Evolutionary conservation across 1,284 basidiomycete species (phyloP).

Genomic region (Mycena sp.): DNA sequence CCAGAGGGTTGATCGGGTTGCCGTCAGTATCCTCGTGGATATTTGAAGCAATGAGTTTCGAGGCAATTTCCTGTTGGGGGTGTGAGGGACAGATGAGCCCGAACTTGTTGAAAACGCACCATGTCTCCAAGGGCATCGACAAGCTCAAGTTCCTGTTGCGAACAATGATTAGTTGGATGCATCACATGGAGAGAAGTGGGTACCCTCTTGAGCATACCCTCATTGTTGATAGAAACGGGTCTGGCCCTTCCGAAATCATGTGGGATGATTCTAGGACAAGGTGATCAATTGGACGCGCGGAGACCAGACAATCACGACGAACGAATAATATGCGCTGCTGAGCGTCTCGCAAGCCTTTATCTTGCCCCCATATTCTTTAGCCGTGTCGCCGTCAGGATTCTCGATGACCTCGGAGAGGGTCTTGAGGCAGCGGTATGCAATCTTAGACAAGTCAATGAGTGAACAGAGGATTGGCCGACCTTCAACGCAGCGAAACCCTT

Average conservation of each 20-base stretch:
- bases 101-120: conserved; percentile 40
- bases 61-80: conserved; percentile 60
- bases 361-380: conserved; percentile 49
- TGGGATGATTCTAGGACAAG: conserved; percentile 61
- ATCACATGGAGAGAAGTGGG: neutral
- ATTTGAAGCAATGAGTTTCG: conserved; percentile 61
- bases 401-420: conserved; percentile 63
- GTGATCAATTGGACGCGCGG: neutral
- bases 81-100: neutral
- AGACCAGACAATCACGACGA: conserved; percentile 30
- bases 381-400: conserved; percentile 52
- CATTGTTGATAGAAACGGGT: conserved; percentile 55
- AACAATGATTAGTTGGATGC: neutral
- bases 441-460: neutral
- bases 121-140: conserved; percentile 75
- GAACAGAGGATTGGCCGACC: conserved; percentile 38
- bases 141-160: conserved; percentile 64
- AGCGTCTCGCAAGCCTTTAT: conserved; percentile 55
- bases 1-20: conserved; percentile 61
- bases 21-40: conserved; percentile 52
- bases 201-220: conserved; percentile 55
- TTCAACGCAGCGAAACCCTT: conserved; percentile 69
- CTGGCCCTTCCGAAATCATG: conserved; percentile 66
- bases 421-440: conserved; percentile 37
- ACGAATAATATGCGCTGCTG: conserved; percentile 70